Evolutionary conservation across 768 basidiomycete species (phyloP).

Genomic region (Fibroporia radiculosa): DNA sequence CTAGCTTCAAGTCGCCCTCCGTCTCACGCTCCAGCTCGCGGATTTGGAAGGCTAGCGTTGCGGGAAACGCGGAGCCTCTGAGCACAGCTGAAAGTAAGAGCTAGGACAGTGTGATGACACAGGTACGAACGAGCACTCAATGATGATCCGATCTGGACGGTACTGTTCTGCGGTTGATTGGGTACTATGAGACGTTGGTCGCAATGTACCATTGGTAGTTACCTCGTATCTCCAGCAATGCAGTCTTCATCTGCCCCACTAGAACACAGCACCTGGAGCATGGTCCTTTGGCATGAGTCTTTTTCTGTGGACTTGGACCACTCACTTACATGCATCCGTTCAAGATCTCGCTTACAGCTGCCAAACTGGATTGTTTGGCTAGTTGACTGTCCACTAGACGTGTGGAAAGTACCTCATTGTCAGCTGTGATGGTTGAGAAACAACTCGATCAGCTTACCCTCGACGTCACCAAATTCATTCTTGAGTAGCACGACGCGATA

Average conservation of each 20-base stretch:
- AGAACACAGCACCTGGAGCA: conserved; percentile 78
- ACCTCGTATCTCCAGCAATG: conserved; percentile 83
- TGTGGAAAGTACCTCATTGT: background rate
- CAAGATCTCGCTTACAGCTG: conserved; percentile 87
- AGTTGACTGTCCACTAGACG: conserved; percentile 83
- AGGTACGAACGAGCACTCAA: conserved; percentile 80
- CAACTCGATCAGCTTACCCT: conserved; percentile 41
- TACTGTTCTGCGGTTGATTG: conserved; percentile 53
- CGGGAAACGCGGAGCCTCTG: conserved; percentile 93
- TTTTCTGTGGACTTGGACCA: background rate
- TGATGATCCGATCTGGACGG: conserved; percentile 84
- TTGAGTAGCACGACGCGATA: conserved; percentile 89
- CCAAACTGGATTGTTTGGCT: conserved; percentile 72
- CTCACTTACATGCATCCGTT: conserved; percentile 86
- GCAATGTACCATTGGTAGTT: conserved; percentile 12
- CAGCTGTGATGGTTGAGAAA: background rate
- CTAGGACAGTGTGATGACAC: background rate
- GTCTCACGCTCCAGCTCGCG: conserved; percentile 83
- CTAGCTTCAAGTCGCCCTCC: conserved; percentile 65
- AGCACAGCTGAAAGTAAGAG: background rate
- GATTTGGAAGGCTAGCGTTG: conserved; percentile 91
- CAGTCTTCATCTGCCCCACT: conserved; percentile 91
- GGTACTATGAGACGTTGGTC: background rate
- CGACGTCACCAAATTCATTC: conserved; percentile 94
- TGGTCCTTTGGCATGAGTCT: no score